Base-by-base conservation (phyloP, 345 rosid genomes). In the Dovyalis caffra region DNA sequence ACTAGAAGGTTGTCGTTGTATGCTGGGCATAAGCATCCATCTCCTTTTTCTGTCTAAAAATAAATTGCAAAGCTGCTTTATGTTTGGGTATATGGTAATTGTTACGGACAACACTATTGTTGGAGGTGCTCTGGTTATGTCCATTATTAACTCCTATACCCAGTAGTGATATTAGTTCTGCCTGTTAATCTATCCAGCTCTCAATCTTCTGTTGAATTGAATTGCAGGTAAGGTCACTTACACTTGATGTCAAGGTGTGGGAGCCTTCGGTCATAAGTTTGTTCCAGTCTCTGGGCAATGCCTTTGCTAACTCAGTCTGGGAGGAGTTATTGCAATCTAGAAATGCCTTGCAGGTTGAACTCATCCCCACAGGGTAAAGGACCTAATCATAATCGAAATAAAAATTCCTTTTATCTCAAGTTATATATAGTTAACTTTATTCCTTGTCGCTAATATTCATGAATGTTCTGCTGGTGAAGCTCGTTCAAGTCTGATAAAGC, bases 171-270 rank as follows among this genome's bases (percentile, higher is more conserved):
- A 49, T 29, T 64, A 5, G 18, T 71, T 33, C 15, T 35, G 64
- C 47, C 56, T 73, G 25, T 3, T 63, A 64, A 45, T 71, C 74
- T 45, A 31, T 79, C 60, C n/a, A 40, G 68, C 38, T 18, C 34
- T 69, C 32, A 51, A 47, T 31, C 47, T 76, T 60, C 29, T 72
- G 15, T 64, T 78, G 82, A 73, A 73, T 40, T 71, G 58, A 9
- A 65, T 71, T 82, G 71, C 93, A 93, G 99, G 97, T 96, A 63
- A 90, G 99, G 76, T 96, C 98, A 29, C 95, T 96, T 64, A 96
- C 98, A 8, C 99, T 96, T 64, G 99, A 96, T 81, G 99, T 96
- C 76, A 92, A 92, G 83, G 90, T 89, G 66, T 93, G 99, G 99
- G 99, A 96, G 82, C 98, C 97, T 62, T 93, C 97, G 73, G 99